phyloP scores from a whole-genome alignment of 257 asterid genomes.

The Nicotiana benthamiana region DNA sequence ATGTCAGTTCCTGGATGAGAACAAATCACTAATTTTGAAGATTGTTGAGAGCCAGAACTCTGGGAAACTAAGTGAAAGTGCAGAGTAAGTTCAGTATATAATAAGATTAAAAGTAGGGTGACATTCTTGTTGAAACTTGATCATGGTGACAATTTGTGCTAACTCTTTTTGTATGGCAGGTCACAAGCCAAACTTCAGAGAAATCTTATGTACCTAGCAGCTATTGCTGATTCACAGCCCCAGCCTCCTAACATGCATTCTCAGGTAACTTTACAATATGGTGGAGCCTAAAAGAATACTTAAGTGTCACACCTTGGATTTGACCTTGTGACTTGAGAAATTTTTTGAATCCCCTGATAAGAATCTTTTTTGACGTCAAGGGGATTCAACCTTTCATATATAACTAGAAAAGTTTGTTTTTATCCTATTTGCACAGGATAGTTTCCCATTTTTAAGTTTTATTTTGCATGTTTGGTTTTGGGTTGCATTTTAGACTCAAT shows the following conservation, averaged over 20 bases:
- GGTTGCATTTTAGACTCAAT: too few relatives aligned
- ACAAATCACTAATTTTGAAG: conserved; percentile 89
- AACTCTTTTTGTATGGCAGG: conserved; percentile 24
- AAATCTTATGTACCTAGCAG: conserved; percentile 94
- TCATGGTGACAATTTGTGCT: not conserved
- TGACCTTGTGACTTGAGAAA: too few relatives aligned
- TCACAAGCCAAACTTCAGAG: conserved; percentile 85
- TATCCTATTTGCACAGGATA: too few relatives aligned
- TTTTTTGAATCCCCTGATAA: too few relatives aligned
- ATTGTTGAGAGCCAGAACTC: conserved; percentile 97
- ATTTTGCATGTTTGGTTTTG: too few relatives aligned
- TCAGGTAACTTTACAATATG: conserved; percentile 52
- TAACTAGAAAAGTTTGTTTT: too few relatives aligned
- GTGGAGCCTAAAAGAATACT: too few relatives aligned
- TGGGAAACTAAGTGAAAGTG: conserved; percentile 85
- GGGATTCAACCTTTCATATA: too few relatives aligned
- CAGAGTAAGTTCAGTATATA: conserved; percentile 57
- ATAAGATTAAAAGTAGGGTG: not conserved
- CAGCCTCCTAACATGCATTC: conserved; percentile 80
- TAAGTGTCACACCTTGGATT: too few relatives aligned
- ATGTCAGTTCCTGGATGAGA: conserved; percentile 83
- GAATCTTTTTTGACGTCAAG: too few relatives aligned
- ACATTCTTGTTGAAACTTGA: not conserved
- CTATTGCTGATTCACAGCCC: conserved; percentile 97
- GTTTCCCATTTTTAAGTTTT: too few relatives aligned